Evolutionary conservation across 2,329 filamentous ascomycete genomes (phyloP), one percentile per base, ranked within the genome.

Genomic region (Ophiostoma fasciatum): DNA sequence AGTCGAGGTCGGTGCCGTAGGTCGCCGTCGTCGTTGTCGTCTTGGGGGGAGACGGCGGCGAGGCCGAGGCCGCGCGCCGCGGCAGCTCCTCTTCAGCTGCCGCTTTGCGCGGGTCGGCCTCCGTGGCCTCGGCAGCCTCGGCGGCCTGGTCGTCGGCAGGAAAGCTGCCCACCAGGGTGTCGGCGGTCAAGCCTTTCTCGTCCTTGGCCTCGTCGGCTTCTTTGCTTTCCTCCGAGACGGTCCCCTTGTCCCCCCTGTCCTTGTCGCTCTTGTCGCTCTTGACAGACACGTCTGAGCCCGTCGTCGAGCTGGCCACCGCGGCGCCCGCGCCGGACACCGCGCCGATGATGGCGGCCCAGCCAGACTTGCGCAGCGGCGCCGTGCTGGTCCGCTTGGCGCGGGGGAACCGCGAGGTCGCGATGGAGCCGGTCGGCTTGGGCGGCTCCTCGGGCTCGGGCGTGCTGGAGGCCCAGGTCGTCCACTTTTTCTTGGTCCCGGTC

Each of bases 1-100:
- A 83, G 35, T 74, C 74, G 8, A 78, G 57, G 45, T 83, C 79
- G 38, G 77, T 68, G 2, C 60, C 69, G n/a, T 25, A 39, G 13
- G 7, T 12, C 8, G 23, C 18, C 7, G 26, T 17, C 9, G 29
- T 22, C 7, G 37, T 21, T 5, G 37, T 13, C 21, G 7, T 34
- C 25, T 28, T 21, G 15, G 46, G 34, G 58, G 57, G n/a, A 63
- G 60, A 42, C 58, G 68, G 4, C 76, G 74, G 14, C 69, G 63
- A 15, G 63, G 49, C 20, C 68, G 68, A 13, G 68, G 66, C 7
- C 52, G 53, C 13, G 59, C 59, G 26, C n/a, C 10, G 26, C 10
- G 22, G 22, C 22, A 23, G 12, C 35, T 17, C 17, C 18, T 25
- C 17, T 15, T 27, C 13, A 4, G 22, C 17, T 5, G 11, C 9